Base-by-base conservation (phyloP, 768 basidiomycete species). In the Phanerochaete carnosa region DNA sequence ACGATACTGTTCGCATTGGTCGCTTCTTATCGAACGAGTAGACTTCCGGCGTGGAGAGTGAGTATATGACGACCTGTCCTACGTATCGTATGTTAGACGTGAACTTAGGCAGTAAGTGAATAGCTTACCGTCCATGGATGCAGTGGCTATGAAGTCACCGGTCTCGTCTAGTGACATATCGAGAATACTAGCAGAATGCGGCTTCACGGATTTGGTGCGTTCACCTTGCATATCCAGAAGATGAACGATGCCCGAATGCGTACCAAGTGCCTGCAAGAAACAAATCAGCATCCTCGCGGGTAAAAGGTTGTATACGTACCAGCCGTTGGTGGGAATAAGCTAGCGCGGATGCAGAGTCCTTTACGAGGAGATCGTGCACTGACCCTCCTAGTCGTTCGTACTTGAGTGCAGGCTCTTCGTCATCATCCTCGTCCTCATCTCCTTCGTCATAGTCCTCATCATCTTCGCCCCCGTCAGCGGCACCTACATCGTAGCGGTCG, bases 41-140 rank as follows among this genome's bases (percentile, higher is more conserved):
- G 2, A 86, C 83, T 71, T 97, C 94, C 0, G 86, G 75, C 2
- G 86, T 86, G 19, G 88, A 86, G 12, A 94, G 73, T 0, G 95
- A 94, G 67, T 90, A 88, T 51, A 98, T 86, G 63, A 92, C 85
- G 60, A 96, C 89, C 79, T 95, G 92, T 76, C 95, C 95, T 97
- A 71, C 66, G 66, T 55, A 39, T 25, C 12, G 22, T 23, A 50
- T 11, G 22, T 58, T 52, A 33, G 23, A 11, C 7, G 11, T 12
- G 13, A 25, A 26, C 6, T 9, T n/a, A 7, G 57, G 23, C 16
- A n/a, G 56, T 33, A n/a, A 28, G 25, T 45, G 61, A 45, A 65
- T 30, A 15, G 68, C 84, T 75, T 72, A 93, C 96, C 96, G 74
- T 99, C 96, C 63, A 96, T 86, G 3, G 94, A 94, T 0, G 95